Percentiles rank a stretch among this genome's conserved stretches.
phyloP scores from a whole-genome alignment of 176 grass and related monocot genomes.

The Otatea glauca region DNA sequence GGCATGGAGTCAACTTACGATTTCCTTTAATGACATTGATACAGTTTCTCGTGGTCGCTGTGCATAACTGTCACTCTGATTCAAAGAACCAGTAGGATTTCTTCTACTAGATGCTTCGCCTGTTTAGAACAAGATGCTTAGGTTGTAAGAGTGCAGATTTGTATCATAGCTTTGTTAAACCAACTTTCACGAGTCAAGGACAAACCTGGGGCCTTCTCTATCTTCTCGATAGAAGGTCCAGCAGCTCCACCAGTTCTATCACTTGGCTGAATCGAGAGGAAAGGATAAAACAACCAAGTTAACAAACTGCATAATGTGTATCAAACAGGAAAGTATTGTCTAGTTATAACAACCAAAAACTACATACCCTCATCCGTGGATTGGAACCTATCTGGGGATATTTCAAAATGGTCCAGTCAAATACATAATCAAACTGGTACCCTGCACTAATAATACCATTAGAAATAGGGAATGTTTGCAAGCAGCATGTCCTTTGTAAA shows the following conservation, averaged over 20 bases:
- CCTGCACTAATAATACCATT: slow-evolving; percentile 45
- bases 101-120: slow-evolving; percentile 57
- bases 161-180: slow-evolving; percentile 10
- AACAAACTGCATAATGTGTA: slow-evolving; percentile 5
- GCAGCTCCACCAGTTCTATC: slow-evolving; percentile 55
- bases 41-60: slow-evolving; percentile 47
- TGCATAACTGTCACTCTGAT: slow-evolving; percentile 61
- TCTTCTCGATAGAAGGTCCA: slow-evolving; percentile 61
- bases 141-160: not conserved
- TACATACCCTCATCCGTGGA: slow-evolving; percentile 54
- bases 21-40: slow-evolving; percentile 58
- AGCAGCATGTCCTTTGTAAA: not conserved
- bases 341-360: slow-evolving; percentile 4
- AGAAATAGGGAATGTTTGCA: slow-evolving; percentile 4
- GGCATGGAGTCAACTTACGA: slow-evolving; percentile 47
- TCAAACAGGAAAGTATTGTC: not conserved
- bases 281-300: slow-evolving; percentile 17
- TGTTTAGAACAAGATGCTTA: slow-evolving; percentile 30
- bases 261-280: slow-evolving; percentile 43
- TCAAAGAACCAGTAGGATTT: slow-evolving; percentile 59
- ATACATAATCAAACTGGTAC: slow-evolving; percentile 76
- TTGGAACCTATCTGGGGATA: slow-evolving; percentile 74
- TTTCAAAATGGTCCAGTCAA: slow-evolving; percentile 88
- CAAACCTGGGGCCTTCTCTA: slow-evolving; percentile 64
- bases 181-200: not conserved